Conservation (phyloP, 371 early-diverging fungal genomes). For the Mucor lusitanicus region DNA sequence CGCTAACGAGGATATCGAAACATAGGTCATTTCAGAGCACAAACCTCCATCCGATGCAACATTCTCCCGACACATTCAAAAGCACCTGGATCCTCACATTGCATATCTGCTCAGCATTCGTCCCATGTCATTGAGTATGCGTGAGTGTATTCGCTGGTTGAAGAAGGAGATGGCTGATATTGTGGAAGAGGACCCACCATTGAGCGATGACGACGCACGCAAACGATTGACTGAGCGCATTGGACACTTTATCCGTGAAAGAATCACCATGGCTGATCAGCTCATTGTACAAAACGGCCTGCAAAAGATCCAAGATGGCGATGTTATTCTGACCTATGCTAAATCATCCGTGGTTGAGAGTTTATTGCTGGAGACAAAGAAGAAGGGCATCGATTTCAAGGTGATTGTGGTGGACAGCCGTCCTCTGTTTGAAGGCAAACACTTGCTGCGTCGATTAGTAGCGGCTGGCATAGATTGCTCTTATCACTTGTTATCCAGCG, state of each 20-base stretch:
- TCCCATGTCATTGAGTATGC: constrained; percentile 94
- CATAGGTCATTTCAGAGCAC: constrained; percentile 89
- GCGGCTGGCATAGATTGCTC: constrained; percentile 77
- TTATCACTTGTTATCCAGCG: constrained; percentile 68
- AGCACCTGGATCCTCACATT: constrained; percentile 87
- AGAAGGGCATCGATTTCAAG: constrained; percentile 76
- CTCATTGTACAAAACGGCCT: constrained; percentile 80
- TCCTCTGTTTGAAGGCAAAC: constrained; percentile 87
- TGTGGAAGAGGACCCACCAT: constrained; percentile 56
- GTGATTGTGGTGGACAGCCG: constrained; percentile 94
- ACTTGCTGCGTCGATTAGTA: constrained; percentile 63
- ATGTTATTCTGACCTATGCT: constrained; percentile 91
- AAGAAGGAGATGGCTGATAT: constrained; percentile 82
- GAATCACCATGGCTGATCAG: constrained; percentile 84
- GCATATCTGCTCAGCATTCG: constrained; percentile 80
- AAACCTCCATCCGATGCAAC: constrained; percentile 82
- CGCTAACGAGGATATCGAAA: background rate
- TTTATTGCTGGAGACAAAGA: constrained; percentile 79
- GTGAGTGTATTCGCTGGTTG: constrained; percentile 90
- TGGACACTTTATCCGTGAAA: constrained; percentile 87
- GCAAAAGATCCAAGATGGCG: constrained; percentile 91
- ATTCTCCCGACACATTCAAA: constrained; percentile 82
- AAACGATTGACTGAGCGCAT: constrained; percentile 71
- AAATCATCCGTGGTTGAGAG: constrained; percentile 84
- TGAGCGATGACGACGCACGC: constrained; percentile 76